A percentile compares a stretch with the other conserved stretches of the same genome.
These are phyloP conservation scores for Myxozyma udenii DNA, from an alignment of 805 yeast genomes.

Conservation along the genomic window DNA sequence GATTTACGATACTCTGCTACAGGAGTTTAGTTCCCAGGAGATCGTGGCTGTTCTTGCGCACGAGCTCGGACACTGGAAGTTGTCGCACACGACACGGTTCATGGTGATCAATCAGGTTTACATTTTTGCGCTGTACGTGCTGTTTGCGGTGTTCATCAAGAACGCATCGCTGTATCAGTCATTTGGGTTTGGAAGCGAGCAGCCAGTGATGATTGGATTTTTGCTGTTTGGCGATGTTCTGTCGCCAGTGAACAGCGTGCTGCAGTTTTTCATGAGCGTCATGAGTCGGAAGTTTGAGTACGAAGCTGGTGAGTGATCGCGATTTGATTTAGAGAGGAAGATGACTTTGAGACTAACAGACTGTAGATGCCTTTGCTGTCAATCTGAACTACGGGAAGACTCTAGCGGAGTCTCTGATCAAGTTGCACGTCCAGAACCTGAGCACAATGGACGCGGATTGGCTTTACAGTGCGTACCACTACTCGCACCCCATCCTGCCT, in stretches of 20 bases:
- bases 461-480: conserved; percentile 81
- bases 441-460: conserved; percentile 86
- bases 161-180: conserved; percentile 74
- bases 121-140: conserved; percentile 59
- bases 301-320: conserved; percentile 77
- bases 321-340: background rate
- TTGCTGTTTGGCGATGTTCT: conserved; percentile 72
- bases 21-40: conserved; percentile 70
- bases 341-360: background rate
- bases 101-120: conserved; percentile 63
- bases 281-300: conserved; percentile 85
- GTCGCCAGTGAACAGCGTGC: conserved; percentile 66
- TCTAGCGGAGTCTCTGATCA: conserved; percentile 69
- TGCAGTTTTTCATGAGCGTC: conserved; percentile 64
- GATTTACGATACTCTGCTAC: conserved; percentile 83
- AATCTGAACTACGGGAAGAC: conserved; percentile 66
- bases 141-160: conserved; percentile 76
- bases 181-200: conserved; percentile 66
- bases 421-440: conserved; percentile 74
- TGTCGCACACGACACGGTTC: conserved; percentile 80
- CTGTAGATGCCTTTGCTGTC: conserved; percentile 50
- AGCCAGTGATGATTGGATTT: conserved; percentile 80
- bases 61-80: conserved; percentile 97
- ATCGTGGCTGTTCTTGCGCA: conserved; percentile 96
- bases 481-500: conserved; percentile 86